Conservation (phyloP, 345 rosid genomes). For the Bruguiera parviflora region DNA sequence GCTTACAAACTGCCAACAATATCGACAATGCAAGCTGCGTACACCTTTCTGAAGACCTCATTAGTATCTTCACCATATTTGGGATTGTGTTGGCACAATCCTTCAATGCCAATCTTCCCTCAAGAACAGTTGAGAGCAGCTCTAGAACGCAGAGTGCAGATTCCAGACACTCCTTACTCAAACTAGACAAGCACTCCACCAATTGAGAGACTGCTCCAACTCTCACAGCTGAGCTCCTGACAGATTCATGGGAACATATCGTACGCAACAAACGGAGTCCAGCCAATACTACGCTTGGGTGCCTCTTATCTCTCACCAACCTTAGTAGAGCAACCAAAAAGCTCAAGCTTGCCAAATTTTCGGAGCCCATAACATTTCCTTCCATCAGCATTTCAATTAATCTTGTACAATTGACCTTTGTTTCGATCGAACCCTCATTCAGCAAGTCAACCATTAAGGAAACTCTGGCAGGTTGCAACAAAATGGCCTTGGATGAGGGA, state of each 20-base stretch:
- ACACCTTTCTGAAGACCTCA: constrained; percentile 31
- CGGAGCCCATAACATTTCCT: constrained; percentile 43
- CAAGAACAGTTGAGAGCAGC: constrained; percentile 21
- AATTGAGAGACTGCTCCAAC: constrained; percentile 28
- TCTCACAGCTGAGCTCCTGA: constrained; percentile 23
- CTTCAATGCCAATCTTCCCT: constrained; percentile 29
- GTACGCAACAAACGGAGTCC: constrained; percentile 27
- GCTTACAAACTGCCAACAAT: constrained; percentile 27
- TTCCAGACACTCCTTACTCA: constrained; percentile 27
- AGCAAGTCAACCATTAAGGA: constrained; percentile 61
- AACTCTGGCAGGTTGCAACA: constrained; percentile 65
- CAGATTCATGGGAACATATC: constrained; percentile 25
- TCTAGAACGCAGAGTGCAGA: constrained; percentile 25
- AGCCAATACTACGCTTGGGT: constrained; percentile 18
- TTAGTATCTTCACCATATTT: constrained; percentile 28
- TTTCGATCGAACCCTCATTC: constrained; percentile 62
- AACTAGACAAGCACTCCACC: constrained; percentile 27
- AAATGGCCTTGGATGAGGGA: constrained; percentile 43
- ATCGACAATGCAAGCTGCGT: constrained; percentile 26
- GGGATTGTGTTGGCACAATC: constrained; percentile 29
- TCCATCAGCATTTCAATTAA: constrained; percentile 52
- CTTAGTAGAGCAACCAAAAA: constrained; percentile 33
- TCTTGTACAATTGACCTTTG: constrained; percentile 55
- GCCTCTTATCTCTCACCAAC: constrained; percentile 32
- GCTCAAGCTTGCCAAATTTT: constrained; percentile 26